Percentiles rank a stretch among this genome's conserved stretches.
Conservation (phyloP, 805 yeast genomes). For the Scheffersomyces amazonensis region DNA sequence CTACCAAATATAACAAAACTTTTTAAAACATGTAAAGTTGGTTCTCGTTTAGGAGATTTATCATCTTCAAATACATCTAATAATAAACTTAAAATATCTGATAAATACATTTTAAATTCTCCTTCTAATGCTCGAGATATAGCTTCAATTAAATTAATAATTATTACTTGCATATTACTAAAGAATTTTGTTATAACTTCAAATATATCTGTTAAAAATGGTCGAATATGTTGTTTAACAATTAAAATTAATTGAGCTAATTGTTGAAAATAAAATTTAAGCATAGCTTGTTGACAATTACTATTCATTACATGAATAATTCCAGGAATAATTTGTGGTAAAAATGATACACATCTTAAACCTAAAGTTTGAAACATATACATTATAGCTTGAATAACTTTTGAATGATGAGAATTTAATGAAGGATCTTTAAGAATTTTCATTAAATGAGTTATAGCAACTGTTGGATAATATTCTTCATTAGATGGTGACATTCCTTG, state of each 20-base stretch:
- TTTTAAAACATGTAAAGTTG: conserved; percentile 70
- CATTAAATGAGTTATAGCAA: conserved; percentile 82
- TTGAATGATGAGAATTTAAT: conserved; percentile 79
- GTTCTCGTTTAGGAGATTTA: conserved; percentile 54
- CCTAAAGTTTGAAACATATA: conserved; percentile 89
- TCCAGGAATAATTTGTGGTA: conserved; percentile 86
- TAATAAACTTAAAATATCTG: conserved; percentile 72
- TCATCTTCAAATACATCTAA: conserved; percentile 75
- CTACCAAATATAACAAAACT: conserved; percentile 85
- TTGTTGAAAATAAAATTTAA: conserved; percentile 88
- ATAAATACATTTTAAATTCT: conserved; percentile 82
- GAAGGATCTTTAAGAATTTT: conserved; percentile 84
- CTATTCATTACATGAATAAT: conserved; percentile 75
- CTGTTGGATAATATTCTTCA: conserved; percentile 94
- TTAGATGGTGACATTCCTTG: conserved; percentile 90
- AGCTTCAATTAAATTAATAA: conserved; percentile 77
- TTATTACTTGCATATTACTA: conserved; percentile 66
- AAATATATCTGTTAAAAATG: conserved; percentile 74
- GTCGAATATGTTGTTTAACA: conserved; percentile 87
- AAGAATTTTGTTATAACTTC: conserved; percentile 75
- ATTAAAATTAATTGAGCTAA: conserved; percentile 73
- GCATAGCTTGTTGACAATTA: conserved; percentile 70
- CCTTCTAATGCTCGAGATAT: conserved; percentile 85
- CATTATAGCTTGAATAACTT: conserved; percentile 92
- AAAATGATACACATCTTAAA: conserved; percentile 81